These are phyloP conservation scores for Aspergillus glaucus DNA, from an alignment of 2,329 filamentous ascomycete genomes.

Conservation along the genomic window DNA sequence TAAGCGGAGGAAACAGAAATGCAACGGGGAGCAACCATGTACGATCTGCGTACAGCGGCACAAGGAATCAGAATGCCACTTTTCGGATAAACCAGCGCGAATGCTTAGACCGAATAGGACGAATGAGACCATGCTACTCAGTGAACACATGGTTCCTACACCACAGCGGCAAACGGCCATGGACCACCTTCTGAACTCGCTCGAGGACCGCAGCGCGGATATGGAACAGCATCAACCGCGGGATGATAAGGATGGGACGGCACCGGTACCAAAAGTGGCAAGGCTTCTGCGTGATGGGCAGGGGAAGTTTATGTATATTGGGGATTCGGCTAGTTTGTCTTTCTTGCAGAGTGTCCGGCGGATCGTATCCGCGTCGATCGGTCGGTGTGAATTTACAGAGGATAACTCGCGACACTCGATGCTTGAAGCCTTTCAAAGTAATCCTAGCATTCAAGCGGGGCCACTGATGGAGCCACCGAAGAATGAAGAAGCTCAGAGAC, in stretches of 20 bases:
- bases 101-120: slow-evolving; percentile 24
- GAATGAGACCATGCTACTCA: slow-evolving; percentile 29
- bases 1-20: slow-evolving; percentile 47
- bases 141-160: slow-evolving; percentile 23
- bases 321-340: slow-evolving; percentile 48
- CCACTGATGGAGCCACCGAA: slow-evolving; percentile 25
- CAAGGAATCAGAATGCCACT: slow-evolving; percentile 37
- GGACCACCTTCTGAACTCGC: slow-evolving; percentile 27
- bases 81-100: slow-evolving; percentile 31
- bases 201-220: slow-evolving; percentile 25
- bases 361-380: slow-evolving; percentile 42
- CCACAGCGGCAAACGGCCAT: slow-evolving; percentile 29
- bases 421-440: slow-evolving; percentile 35
- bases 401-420: slow-evolving; percentile 38
- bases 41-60: slow-evolving; percentile 43
- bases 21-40: slow-evolving; percentile 47
- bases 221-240: slow-evolving; percentile 19
- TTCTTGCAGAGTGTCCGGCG: slow-evolving; percentile 49
- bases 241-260: slow-evolving; percentile 27
- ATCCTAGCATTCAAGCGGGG: slow-evolving; percentile 22
- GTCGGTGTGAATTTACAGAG: slow-evolving; percentile 36
- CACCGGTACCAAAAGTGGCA: slow-evolving; percentile 33
- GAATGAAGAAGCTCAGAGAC: slow-evolving; percentile 33
- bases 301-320: slow-evolving; percentile 50
- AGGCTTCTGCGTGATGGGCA: slow-evolving; percentile 47